Percentiles rank a stretch among this genome's conserved stretches.
Conservation (phyloP, 768 basidiomycete species). For the Porpolomopsis calyptriformis region DNA sequence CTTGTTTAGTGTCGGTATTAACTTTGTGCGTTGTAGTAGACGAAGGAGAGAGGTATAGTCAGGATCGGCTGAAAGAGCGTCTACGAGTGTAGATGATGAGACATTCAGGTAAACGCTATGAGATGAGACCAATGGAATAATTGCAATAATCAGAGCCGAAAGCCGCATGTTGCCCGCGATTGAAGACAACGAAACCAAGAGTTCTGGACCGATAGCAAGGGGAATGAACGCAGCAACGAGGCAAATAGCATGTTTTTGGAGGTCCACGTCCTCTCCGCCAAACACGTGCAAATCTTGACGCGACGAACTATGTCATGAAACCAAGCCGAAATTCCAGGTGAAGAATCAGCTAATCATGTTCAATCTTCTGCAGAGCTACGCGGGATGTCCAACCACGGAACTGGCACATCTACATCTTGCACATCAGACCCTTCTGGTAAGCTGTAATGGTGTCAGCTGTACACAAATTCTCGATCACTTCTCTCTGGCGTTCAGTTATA, state of each 20-base stretch:
- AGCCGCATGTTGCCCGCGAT: background rate
- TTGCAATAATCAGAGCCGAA: slow-evolving; percentile 11
- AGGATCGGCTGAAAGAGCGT: slow-evolving; percentile 61
- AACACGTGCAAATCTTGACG: background rate
- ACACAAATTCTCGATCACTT: background rate
- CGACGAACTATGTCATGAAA: background rate
- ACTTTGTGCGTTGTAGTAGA: slow-evolving; percentile 73
- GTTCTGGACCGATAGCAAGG: no score
- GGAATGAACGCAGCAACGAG: background rate
- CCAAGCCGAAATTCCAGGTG: background rate
- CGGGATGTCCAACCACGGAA: slow-evolving; percentile 41
- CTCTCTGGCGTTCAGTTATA: slow-evolving; percentile 48
- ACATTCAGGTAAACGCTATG: slow-evolving; percentile 15
- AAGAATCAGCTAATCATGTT: background rate
- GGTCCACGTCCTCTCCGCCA: background rate
- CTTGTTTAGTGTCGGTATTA: slow-evolving; percentile 86
- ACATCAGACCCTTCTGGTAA: slow-evolving; percentile 47
- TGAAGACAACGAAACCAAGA: background rate
- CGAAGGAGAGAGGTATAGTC: slow-evolving; percentile 68
- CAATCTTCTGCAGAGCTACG: slow-evolving; percentile 28
- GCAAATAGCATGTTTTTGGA: background rate
- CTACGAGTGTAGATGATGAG: slow-evolving; percentile 56
- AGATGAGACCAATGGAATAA: slow-evolving; percentile 19
- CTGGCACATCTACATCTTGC: slow-evolving; percentile 50
- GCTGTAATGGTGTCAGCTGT: slow-evolving; percentile 15